A percentile compares a stretch with the other conserved stretches of the same genome.
Evolutionary conservation across 2,329 filamentous ascomycete genomes (phyloP).

Genomic region (Chalaropsis thielavioides): DNA sequence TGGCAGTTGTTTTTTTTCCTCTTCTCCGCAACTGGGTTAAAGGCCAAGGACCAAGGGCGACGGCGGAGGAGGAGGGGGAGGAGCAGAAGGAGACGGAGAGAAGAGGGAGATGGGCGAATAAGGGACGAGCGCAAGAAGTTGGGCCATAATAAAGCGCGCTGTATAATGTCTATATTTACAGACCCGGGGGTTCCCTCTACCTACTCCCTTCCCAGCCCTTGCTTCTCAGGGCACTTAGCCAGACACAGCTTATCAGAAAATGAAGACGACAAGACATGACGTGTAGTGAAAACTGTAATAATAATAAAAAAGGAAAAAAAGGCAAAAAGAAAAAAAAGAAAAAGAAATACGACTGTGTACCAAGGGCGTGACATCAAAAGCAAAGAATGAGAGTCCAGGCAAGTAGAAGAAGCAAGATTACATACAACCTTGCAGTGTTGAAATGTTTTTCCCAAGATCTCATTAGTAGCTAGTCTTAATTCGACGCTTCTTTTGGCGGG

Average conservation of each 20-base stretch:
- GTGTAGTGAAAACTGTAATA: not conserved
- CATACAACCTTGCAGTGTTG: not conserved
- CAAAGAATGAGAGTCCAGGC: not conserved
- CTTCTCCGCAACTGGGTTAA: not conserved
- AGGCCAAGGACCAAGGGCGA: not conserved
- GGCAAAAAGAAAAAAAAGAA: no score
- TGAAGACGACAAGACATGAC: not conserved
- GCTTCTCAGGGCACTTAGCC: not conserved
- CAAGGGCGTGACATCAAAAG: not conserved
- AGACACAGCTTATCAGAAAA: not conserved
- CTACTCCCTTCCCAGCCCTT: not conserved
- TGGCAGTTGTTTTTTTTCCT: slow-evolving; percentile 1
- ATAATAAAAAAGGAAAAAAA: not conserved
- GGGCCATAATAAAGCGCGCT: not conserved
- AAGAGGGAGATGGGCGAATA: not conserved
- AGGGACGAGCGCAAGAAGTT: not conserved
- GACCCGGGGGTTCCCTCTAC: not conserved
- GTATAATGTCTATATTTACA: not conserved
- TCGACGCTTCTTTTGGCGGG: not conserved
- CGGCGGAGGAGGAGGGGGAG: not conserved
- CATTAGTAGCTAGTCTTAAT: not conserved
- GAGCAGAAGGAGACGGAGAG: not conserved
- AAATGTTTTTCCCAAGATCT: not conserved
- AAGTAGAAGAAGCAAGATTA: not conserved
- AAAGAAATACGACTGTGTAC: not conserved